These are phyloP conservation scores for Hypoxylon lenormandii DNA, from an alignment of 495 filamentous ascomycete species.

Conservation along the genomic window DNA sequence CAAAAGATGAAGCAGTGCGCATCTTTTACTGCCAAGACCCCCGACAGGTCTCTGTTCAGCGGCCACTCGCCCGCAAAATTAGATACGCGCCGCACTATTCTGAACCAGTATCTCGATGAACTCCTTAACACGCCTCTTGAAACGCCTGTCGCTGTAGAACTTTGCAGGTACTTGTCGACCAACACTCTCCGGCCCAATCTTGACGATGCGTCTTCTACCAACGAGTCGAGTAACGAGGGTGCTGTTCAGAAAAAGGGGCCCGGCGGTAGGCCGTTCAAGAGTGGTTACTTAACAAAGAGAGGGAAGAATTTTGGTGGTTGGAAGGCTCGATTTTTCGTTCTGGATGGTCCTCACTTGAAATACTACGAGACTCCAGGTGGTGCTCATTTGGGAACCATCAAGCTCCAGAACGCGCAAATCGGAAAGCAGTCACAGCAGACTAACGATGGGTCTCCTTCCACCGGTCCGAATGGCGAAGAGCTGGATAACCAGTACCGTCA, in stretches of 20 bases:
- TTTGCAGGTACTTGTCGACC: conserved; percentile 89
- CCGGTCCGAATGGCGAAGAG: conserved; percentile 71
- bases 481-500: conserved; percentile 95
- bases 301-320: conserved; percentile 99
- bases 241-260: conserved; percentile 61
- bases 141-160: conserved; percentile 77
- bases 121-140: conserved; percentile 85
- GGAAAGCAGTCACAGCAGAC: conserved; percentile 82
- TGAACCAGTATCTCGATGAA: conserved; percentile 86
- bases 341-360: conserved; percentile 87
- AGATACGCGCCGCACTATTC: conserved; percentile 82
- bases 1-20: conserved; percentile 77
- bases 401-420: conserved; percentile 89
- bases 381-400: conserved; percentile 90
- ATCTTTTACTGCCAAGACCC: conserved; percentile 75
- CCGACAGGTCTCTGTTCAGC: conserved; percentile 85
- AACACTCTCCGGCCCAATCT: conserved; percentile 82
- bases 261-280: conserved; percentile 77
- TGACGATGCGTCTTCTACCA: conserved; percentile 68
- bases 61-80: conserved; percentile 95
- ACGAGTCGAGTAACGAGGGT: conserved; percentile 56
- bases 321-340: conserved; percentile 94
- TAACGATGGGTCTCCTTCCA: conserved; percentile 71
- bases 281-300: conserved; percentile 92
- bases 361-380: conserved; percentile 93